Evolutionary conservation across 2,329 filamentous ascomycete species (phyloP), one percentile per base, ranked within the genome.

Genomic region (Xylariaceae sp.): DNA sequence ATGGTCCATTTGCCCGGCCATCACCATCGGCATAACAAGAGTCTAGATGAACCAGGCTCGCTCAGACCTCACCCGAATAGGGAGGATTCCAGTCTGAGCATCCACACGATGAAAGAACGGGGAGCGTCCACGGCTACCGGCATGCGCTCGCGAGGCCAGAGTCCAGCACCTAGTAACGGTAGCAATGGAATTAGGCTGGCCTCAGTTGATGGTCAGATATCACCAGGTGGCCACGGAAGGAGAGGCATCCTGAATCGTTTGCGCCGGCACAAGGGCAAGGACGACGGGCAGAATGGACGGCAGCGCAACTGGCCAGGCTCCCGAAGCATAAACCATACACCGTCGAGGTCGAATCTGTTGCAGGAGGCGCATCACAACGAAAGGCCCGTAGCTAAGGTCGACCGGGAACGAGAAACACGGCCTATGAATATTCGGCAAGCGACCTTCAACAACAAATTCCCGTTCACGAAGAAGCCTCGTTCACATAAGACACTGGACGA

Each of bases 111-210:
- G 56, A 78, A 74, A 58, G 80, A 81, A 44, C 71, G 71, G 40
- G 69, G 63, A 23, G 65, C 62, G 35, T 69, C 69, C 19, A 55
- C 56, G 19, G 56, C 60, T 29, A 66, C 56, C 34, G 54, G 67
- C 50, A 58, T 50, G 60, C 64, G 64, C 45, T 71, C 72, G 15
- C 81, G 88, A 49, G 81, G 86, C 9, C 77, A 85, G 44, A 94
- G 89, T 61, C 88, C 89, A 17, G 86, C 87, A 1, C 85, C 88
- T 6, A 92, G 86, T 60, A 70, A 76, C 29, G 76, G 75, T 51
- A 87, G 83, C 55, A 73, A 66, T 67, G 62, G 75, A 63, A 58
- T 71, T 59, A 70, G 68, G 54, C 56, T 71, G 63, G 54, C 66
- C 50, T 59, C 70, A 53, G 48, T 60, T 15, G 73, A 78, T 43